Conservation (phyloP, 208 protist species). For the Trypanosoma rangeli region DNA sequence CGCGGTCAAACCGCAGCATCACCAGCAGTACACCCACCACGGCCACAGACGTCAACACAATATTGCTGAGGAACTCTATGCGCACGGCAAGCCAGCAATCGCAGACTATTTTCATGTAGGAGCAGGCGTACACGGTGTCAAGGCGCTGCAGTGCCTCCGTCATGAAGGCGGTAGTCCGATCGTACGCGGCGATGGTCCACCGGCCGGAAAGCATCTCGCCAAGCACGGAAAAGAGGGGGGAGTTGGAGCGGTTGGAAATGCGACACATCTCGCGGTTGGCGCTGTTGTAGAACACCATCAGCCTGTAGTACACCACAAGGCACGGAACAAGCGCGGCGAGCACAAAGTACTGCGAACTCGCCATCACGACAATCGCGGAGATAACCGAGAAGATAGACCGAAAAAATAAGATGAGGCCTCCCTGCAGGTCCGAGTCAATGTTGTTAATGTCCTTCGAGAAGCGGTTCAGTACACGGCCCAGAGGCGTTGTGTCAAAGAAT, state of each 20-base stretch:
- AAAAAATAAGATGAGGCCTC: constrained; percentile 59
- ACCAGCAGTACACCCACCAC: constrained; percentile 46
- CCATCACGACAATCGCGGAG: constrained; percentile 55
- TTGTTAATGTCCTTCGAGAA: constrained; percentile 91
- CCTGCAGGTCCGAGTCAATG: constrained; percentile 69
- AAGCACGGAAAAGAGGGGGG: constrained; percentile 93
- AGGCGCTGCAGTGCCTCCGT: constrained; percentile 38
- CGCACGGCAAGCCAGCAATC: constrained; percentile 91
- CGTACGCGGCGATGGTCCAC: constrained; percentile 83
- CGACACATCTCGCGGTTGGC: constrained; percentile 88
- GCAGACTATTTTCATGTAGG: constrained; percentile 50
- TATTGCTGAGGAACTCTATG: constrained; percentile 84
- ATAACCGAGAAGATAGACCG: constrained; percentile 53
- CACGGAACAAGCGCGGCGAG: constrained; percentile 49
- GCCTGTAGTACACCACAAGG: constrained; percentile 64
- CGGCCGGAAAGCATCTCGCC: constrained; percentile 89
- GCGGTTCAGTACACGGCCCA: constrained; percentile 94
- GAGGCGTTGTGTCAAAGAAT: constrained; percentile 95
- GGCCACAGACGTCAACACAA: constrained; percentile 61
- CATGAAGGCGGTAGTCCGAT: constrained; percentile 32
- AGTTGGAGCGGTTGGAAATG: constrained; percentile 84
- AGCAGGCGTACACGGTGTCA: constrained; percentile 52
- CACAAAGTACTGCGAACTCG: constrained; percentile 46
- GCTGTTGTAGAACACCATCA: constrained; percentile 89
- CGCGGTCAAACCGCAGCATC: constrained; percentile 17